phyloP scores from a whole-genome alignment of 164 flowering plant genomes.

The Pachysandra terminalis region DNA sequence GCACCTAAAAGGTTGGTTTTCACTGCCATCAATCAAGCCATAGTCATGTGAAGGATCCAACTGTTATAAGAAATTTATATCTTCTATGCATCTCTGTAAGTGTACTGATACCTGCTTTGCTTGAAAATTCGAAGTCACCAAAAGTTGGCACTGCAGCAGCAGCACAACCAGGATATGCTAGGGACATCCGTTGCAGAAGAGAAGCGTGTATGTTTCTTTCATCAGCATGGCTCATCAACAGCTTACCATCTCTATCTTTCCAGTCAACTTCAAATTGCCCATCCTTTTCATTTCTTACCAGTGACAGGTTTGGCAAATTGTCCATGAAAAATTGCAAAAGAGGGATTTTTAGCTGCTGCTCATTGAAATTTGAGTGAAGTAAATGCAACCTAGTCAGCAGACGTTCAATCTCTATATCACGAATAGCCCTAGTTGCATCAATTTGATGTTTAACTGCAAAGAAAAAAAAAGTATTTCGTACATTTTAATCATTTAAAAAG shows the following conservation, averaged over 20 bases:
- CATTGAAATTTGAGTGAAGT: conserved; percentile 51
- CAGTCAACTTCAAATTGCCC: conserved; percentile 50
- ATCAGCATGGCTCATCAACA: conserved; percentile 26
- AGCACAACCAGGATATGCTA: conserved; percentile 39
- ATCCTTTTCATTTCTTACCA: conserved; percentile 34
- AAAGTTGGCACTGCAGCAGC: conserved; percentile 32
- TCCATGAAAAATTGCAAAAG: conserved; percentile 52
- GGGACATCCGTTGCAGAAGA: conserved; percentile 46
- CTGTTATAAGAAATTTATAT: neutral
- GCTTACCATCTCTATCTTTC: conserved; percentile 37
- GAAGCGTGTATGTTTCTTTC: conserved; percentile 39
- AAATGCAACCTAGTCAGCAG: conserved; percentile 52
- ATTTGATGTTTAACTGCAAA: conserved; percentile 53
- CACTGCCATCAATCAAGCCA: conserved; percentile 29
- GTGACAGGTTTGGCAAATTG: conserved; percentile 53
- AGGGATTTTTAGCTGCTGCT: conserved; percentile 59
- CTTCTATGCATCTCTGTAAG: neutral
- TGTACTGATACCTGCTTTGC: conserved; percentile 59
- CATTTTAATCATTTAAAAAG: neutral
- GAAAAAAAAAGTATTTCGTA: too few species aligned
- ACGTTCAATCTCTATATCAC: conserved; percentile 61
- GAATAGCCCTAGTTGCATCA: conserved; percentile 57
- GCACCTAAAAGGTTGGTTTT: conserved; percentile 33
- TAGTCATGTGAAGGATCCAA: neutral
- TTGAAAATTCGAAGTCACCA: conserved; percentile 52